phyloP scores from a whole-genome alignment of 116 monocot species.

The Iris pallida region DNA sequence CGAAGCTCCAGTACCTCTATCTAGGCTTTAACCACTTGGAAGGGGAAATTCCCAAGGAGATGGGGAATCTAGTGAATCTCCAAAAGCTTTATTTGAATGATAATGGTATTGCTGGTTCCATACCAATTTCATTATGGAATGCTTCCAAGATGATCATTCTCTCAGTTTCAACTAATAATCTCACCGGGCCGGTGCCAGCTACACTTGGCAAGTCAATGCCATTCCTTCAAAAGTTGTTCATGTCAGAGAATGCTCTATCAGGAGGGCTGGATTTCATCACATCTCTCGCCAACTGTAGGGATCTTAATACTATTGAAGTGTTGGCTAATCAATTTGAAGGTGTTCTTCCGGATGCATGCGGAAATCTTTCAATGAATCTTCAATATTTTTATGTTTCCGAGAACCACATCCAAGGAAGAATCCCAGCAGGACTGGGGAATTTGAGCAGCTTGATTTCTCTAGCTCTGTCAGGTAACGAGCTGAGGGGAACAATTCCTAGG shows the following conservation, averaged over 20 bases:
- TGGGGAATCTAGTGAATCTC: background rate
- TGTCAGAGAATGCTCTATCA: too few relatives aligned
- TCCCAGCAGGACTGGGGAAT: too few relatives aligned
- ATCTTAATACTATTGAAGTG: background rate
- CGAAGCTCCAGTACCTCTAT: background rate
- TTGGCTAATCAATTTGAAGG: background rate
- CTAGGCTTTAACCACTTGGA: background rate
- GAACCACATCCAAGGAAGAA: background rate
- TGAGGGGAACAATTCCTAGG: too few relatives aligned
- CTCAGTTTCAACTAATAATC: background rate
- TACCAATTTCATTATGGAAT: constrained; percentile 3
- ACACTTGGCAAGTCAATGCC: too few relatives aligned
- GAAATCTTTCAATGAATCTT: background rate
- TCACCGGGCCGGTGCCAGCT: background rate
- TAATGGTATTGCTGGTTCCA: background rate
- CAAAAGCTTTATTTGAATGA: background rate
- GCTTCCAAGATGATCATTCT: background rate
- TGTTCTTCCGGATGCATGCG: background rate
- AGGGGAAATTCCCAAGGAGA: background rate
- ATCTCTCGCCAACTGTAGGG: too few relatives aligned
- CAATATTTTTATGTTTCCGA: background rate
- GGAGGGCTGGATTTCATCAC: too few relatives aligned
- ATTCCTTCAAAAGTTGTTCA: too few relatives aligned
- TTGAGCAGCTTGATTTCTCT: too few relatives aligned
- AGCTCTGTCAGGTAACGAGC: too few relatives aligned